These are phyloP conservation scores for Colletotrichum incanum DNA, from an alignment of 2,329 filamentous ascomycete genomes.

Conservation along the genomic window DNA sequence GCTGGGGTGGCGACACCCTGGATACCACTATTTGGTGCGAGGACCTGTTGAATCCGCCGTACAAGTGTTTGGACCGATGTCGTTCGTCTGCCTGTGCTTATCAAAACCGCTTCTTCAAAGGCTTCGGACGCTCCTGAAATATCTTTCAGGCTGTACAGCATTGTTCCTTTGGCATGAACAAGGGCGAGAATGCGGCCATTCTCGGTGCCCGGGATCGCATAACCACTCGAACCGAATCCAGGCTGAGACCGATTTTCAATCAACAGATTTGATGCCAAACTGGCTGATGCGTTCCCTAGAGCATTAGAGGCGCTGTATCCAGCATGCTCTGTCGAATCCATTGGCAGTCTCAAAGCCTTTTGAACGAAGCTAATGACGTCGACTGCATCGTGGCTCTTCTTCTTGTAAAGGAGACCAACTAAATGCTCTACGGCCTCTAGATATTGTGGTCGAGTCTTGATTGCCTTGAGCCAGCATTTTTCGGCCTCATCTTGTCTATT, in stretches of 20 bases:
- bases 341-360: constrained; percentile 67
- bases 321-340: constrained; percentile 55
- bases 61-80: constrained; percentile 85
- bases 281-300: neutral
- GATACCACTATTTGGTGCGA: constrained; percentile 62
- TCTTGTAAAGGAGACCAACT: constrained; percentile 88
- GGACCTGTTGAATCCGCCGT: constrained; percentile 79
- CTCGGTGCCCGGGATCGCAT: constrained; percentile 86
- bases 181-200: constrained; percentile 95
- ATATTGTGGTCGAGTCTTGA: constrained; percentile 87
- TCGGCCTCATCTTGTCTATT: constrained; percentile 88
- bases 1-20: constrained; percentile 49
- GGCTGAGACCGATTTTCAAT: constrained; percentile 44
- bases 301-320: constrained; percentile 28
- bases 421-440: constrained; percentile 97
- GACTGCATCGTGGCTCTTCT: constrained; percentile 87
- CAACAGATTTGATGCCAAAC: constrained; percentile 8
- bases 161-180: constrained; percentile 98
- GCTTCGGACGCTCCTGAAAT: constrained; percentile 85
- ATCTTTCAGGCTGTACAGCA: constrained; percentile 92
- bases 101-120: constrained; percentile 95
- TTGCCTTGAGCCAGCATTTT: constrained; percentile 86
- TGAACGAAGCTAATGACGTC: constrained; percentile 91
- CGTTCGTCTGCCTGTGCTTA: constrained; percentile 82
- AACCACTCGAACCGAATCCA: constrained; percentile 77